Evolutionary conservation across 192 early-diverging fungal species (phyloP), one percentile per base, ranked within the genome.

Genomic region (Backusella sp.): DNA sequence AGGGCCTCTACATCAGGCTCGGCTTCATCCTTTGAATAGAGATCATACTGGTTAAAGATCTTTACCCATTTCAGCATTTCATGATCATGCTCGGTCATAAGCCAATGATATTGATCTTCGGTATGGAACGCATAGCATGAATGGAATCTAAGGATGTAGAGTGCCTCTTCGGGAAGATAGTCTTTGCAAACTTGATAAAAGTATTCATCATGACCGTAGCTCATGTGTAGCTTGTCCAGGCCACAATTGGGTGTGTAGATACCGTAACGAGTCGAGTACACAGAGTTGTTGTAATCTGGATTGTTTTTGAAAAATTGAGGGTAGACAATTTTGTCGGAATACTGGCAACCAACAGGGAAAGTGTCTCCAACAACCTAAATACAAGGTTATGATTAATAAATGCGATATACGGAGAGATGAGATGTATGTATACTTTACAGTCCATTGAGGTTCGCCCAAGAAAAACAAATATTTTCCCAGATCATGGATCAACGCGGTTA

Each of bases 151-250:
- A 89, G 83, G 17, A 89, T 80, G 53, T 82, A 84, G 9, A 78
- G 42, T 0, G 80, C 85, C 65, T 89, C 79, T 4, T 52, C 14
- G 4, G 88, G 87, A 11, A 88, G 42, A 72, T 83, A 81, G 9
- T 80, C 23, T 44, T 84, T 84, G 30, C 76, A 68, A 3, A 89
- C 85, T 11, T 84, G 77, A 62, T 86, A 88, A 21, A 89, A 44
- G 42, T 88, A 89, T 65, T 89, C 88, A 36, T 89, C 88, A 76
- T 89, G 87, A 59, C 88, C 88, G 70, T 75, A 89, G 21, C 77
- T 76, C 77, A 89, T 73, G 35, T 85, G 68, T 12, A 89, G 70
- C 0, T 83, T 75, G 34, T 82, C 78, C 1, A 89, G 65, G 15
- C 88, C 88, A 78, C 88, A 89, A 41, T 85, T 53, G 9, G 80